Base-by-base conservation (phyloP, 148 eudicot species). In the Oxyria digyna region DNA sequence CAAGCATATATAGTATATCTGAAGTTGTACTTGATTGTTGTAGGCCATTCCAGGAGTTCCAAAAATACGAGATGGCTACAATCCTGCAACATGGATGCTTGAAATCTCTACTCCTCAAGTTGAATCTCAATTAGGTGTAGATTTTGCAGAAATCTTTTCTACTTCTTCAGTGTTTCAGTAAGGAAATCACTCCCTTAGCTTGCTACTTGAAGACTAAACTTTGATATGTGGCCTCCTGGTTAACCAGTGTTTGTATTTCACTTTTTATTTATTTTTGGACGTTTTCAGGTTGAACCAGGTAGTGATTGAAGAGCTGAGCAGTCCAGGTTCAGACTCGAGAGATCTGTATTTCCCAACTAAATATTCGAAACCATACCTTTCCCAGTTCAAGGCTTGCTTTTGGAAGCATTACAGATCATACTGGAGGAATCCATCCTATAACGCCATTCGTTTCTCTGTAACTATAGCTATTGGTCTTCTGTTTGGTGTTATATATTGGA, bases 51-150 rank as follows among this genome's bases (percentile, higher is more conserved):
- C 85, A 0, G 85, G 85, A 43, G 81, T 86, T 29, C 81, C 87
- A 6, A 84, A 86, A 66, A 81, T 88, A 31, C 74, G 46, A 59
- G 81, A 84, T 6, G 88, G 95, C 27, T 78, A 79, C 63, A 88
- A 88, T 73, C 95, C 95, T 54, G 95, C 95, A 8, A 86, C 95
- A 50, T 88, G 95, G 95, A 86, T 86, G 91, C 84, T 88, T 67
- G 88, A 88, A 26, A 57, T 88, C n/a, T 86, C 76, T 33, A 68
- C 81, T 43, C 72, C 81, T 26, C 69, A 83, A 48, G 76, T 65
- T 33, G 91, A 88, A 71, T 73, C 78, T 55, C 81, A 78, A 48
- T 68, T 84, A 18, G 66, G 69, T 46, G 69, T 86, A 12, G 87
- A 88, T 69, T 88, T 85, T 79, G 85, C 85, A 21, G 75, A 84